Evolutionary conservation across 768 basidiomycete genomes (phyloP), one percentile per base, ranked within the genome.

Genomic region (Lactarius tabidus): DNA sequence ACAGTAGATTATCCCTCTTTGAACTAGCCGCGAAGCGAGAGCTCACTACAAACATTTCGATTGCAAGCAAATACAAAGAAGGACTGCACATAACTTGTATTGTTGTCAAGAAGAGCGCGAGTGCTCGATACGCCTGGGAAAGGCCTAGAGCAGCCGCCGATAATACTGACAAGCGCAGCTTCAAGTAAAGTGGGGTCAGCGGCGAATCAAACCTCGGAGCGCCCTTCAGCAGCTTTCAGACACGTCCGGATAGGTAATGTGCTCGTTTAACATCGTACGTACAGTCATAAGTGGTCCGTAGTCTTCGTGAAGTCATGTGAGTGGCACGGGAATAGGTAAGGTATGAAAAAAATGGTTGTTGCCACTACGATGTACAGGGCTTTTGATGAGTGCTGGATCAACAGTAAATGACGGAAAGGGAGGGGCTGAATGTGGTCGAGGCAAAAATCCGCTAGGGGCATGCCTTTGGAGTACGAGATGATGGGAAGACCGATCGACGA

Each of bases 401-500:
- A 62, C 66, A 67, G 61, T 59, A 55, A n/a, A 57, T 54, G 57
- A 51, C 59, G 41, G 63, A 54, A 52, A 62, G 69, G 38, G 53
- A n/a, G 58, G n/a, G 67, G 28, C 29, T 28, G 31, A 48, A 55
- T 35, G 54, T 31, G 54, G 59, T 55, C 62, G 39, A 61, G 57
- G 64, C 67, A 20, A 57, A n/a, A 62, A 57, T 69, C 67, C 67
- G 51, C 69, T 62, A 64, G 61, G 69, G 67, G 57, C 14, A 57
- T 59, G 62, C 67, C 60, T 45, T 48, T 64, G 67, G 63, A 69
- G 64, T 66, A 68, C 69, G 67, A 69, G 69, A 70, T 65, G 63
- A 64, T 67, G 67, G 57, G 48, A 66, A 64, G 38, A 52, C 53
- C 75, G 77, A 71, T 65, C 64, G 69, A 72, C 71, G 69, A 67